Evolutionary conservation across 2,329 filamentous ascomycete species (phyloP).

Genomic region (Penicillium sp.): DNA sequence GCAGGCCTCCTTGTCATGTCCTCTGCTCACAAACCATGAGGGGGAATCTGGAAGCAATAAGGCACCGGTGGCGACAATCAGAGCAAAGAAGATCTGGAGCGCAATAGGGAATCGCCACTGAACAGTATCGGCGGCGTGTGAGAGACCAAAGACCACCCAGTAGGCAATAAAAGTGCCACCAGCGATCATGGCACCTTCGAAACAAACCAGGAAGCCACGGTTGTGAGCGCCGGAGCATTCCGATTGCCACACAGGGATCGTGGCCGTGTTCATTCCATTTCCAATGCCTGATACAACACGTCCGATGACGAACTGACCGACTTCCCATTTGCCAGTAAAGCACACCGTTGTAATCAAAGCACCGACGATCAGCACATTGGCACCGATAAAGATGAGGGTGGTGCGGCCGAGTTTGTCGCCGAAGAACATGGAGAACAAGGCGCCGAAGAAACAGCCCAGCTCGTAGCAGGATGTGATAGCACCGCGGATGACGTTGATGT

Average conservation of each 20-base stretch:
- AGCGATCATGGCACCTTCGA: constrained; percentile 34
- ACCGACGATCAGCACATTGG: constrained; percentile 44
- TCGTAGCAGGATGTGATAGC: constrained; percentile 53
- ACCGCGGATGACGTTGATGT: constrained; percentile 45
- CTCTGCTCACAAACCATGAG: constrained; percentile 54
- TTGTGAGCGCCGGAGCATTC: constrained; percentile 29
- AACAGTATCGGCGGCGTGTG: constrained; percentile 31
- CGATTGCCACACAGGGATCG: constrained; percentile 37
- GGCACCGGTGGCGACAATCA: constrained; percentile 22
- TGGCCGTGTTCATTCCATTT: constrained; percentile 33
- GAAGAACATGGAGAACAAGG: constrained; percentile 22
- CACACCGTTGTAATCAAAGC: constrained; percentile 20
- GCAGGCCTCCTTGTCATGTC: constrained; percentile 48
- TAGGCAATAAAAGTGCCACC: constrained; percentile 36
- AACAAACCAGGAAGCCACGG: constrained; percentile 28
- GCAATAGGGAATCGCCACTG: constrained; percentile 50
- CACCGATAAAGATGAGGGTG: constrained; percentile 53
- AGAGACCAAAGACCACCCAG: constrained; percentile 40
- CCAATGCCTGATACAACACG: constrained; percentile 33
- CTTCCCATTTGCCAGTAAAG: constrained; percentile 14
- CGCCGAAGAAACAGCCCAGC: constrained; percentile 40
- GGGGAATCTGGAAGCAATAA: constrained; percentile 53
- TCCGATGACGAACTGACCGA: constrained; percentile 39
- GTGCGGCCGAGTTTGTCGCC: constrained; percentile 26
- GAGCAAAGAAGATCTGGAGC: constrained; percentile 47